These are phyloP conservation scores for Microcyclospora pomicola DNA, from an alignment of 2,329 filamentous ascomycete species.

Conservation along the genomic window DNA sequence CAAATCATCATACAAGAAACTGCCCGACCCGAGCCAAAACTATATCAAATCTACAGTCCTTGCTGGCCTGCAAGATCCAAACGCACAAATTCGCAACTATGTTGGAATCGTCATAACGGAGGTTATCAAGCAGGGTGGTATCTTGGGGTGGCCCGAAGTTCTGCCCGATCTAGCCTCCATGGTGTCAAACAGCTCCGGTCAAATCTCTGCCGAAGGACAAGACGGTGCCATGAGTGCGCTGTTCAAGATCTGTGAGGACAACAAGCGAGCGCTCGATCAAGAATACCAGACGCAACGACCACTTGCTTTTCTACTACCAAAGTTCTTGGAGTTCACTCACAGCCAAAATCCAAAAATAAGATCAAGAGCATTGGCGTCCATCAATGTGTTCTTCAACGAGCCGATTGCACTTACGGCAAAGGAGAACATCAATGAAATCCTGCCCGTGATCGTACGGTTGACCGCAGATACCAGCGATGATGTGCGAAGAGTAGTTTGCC, in stretches of 20 bases:
- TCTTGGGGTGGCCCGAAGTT: slow-evolving; percentile 83
- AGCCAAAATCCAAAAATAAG: slow-evolving; percentile 65
- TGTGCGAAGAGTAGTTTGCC: slow-evolving; percentile 83
- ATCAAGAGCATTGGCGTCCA: slow-evolving; percentile 62
- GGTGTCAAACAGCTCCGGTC: slow-evolving; percentile 58
- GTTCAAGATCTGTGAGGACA: slow-evolving; percentile 94
- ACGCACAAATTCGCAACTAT: slow-evolving; percentile 70
- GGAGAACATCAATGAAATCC: slow-evolving; percentile 63
- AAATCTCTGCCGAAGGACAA: slow-evolving; percentile 57
- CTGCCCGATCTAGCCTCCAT: slow-evolving; percentile 69
- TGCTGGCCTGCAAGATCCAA: slow-evolving; percentile 65
- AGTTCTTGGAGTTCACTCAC: slow-evolving; percentile 74
- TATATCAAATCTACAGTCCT: slow-evolving; percentile 72
- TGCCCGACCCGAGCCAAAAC: slow-evolving; percentile 56
- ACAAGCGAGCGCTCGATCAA: slow-evolving; percentile 69
- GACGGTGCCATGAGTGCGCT: slow-evolving; percentile 90
- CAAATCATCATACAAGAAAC: slow-evolving; percentile 57
- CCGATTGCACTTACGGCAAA: slow-evolving; percentile 58
- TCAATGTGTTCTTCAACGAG: slow-evolving; percentile 86
- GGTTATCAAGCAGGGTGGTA: slow-evolving; percentile 67
- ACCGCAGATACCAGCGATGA: slow-evolving; percentile 64
- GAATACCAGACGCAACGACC: slow-evolving; percentile 83
- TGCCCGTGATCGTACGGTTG: slow-evolving; percentile 71
- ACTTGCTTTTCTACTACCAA: slow-evolving; percentile 75
- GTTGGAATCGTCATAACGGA: slow-evolving; percentile 92